phyloP scores from a whole-genome alignment of 139 green algal genomes.

The Mychonastes homosphaera region DNA sequence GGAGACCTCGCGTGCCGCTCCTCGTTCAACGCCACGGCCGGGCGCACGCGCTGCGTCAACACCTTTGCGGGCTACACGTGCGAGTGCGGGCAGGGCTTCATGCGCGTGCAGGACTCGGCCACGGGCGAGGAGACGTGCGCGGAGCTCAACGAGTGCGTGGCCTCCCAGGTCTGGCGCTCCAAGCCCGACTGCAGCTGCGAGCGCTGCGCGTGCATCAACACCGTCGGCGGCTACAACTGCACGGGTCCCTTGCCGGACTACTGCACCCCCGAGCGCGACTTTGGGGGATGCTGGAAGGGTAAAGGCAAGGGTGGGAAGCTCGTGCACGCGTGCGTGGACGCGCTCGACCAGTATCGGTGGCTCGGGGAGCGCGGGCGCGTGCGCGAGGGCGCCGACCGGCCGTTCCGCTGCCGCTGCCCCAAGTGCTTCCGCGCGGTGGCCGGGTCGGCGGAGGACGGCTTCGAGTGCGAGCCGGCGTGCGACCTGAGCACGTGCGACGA shows the following conservation, averaged over 20 bases:
- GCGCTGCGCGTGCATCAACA: conserved; percentile 69
- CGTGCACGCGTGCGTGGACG: conserved; percentile 47
- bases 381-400: conserved; percentile 10
- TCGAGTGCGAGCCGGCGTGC: conserved; percentile 41
- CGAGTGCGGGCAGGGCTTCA: conserved; percentile 55
- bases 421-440: conserved; percentile 38
- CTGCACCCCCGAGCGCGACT: conserved; percentile 37
- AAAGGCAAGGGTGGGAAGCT: conserved; percentile 11
- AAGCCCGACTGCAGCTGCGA: conserved; percentile 51
- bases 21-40: conserved; percentile 26
- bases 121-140: conserved; percentile 43
- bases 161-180: conserved; percentile 7
- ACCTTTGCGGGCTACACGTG: conserved; percentile 72
- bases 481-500: conserved; percentile 41
- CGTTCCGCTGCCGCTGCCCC: conserved; percentile 33
- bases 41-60: conserved; percentile 59
- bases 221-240: conserved; percentile 54
- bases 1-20: conserved; percentile 48
- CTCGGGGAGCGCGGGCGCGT: conserved; percentile 12
- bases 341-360: conserved; percentile 23
- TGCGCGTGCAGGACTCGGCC: conserved; percentile 10
- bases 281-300: conserved; percentile 50
- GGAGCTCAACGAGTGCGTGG: conserved; percentile 63
- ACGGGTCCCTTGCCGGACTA: conserved; percentile 43
- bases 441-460: conserved; percentile 1